Evolutionary conservation across 495 filamentous ascomycete species (phyloP).

Genomic region (Sabuloglossum arenarium): DNA sequence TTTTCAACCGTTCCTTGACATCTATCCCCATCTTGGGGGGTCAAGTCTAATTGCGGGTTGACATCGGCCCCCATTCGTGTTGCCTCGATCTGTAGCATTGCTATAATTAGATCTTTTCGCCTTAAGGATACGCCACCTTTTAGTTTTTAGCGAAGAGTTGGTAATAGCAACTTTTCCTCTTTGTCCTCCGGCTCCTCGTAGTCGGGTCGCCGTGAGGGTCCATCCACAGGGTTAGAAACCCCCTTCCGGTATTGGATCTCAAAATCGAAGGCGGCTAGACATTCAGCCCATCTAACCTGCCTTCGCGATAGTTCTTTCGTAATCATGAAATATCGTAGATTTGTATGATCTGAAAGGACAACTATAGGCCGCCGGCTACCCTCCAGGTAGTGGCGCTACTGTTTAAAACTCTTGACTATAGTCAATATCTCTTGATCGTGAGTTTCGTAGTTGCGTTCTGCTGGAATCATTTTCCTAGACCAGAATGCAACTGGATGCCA

Average conservation of each 20-base stretch:
- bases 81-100: too few species aligned
- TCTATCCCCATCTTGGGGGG: too few species aligned
- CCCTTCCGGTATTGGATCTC: slow-evolving; percentile 5
- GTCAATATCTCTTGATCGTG: slow-evolving; percentile 13
- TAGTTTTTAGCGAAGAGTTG: too few species aligned
- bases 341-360: slow-evolving; percentile 9
- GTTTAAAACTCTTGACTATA: slow-evolving; percentile 10
- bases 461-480: slow-evolving; percentile 8
- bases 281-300: slow-evolving; percentile 6
- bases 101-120: too few species aligned
- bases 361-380: slow-evolving; percentile 3
- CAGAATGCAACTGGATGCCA: slow-evolving; percentile 10
- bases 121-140: too few species aligned
- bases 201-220: slow-evolving; percentile 5
- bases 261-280: slow-evolving; percentile 7
- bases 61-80: too few species aligned
- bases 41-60: too few species aligned
- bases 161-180: too few species aligned
- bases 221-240: slow-evolving; percentile 6
- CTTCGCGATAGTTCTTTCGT: slow-evolving; percentile 2
- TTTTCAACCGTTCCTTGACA: too few species aligned
- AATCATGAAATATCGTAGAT: slow-evolving; percentile 6
- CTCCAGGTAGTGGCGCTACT: slow-evolving; percentile 8
- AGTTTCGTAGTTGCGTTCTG: slow-evolving; percentile 12
- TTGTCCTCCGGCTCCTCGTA: neutral